Base-by-base conservation (phyloP, 495 filamentous ascomycete species). In the Oleoguttula mirabilis region DNA sequence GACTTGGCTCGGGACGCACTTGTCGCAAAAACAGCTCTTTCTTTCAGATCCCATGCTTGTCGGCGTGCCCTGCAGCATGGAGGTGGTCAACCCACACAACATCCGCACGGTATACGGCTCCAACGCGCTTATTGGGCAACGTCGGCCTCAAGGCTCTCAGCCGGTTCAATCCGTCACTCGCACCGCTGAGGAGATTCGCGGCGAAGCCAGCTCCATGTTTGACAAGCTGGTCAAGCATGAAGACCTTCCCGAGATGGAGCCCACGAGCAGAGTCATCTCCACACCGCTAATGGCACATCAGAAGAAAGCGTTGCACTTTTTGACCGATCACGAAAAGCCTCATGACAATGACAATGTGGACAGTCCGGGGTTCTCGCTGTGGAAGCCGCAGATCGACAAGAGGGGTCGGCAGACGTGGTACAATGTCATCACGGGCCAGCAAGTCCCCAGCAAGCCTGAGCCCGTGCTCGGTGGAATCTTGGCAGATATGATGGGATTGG, bases 401-500 rank as follows among this genome's bases (percentile, higher is more conserved):
- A 16, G 15, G 12, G 72, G 70, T 47, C 81, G 83, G 0, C 55
- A 65, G 21, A 71, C 62, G 34, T 62, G 62, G 5, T 95, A 80
- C 50, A 73, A 98, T 48, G 75, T 94, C 21, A 84, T 98, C 52
- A 95, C 83, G 33, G 80, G 77, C 3, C 68, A 78, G 7, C 65
- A 77, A 20, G 60, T 75, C 42, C 61, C 65, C 12, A 47, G 72
- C n/a, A 72, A 74, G 49, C 88, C 90, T 0, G 65, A 73, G 0
- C 75, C 86, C 44, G 70, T 75, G 0, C 65, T 79, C 0, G 90
- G 90, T 7, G 90, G 90, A n/a, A 81, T 98, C 22, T 66, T 98
- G 16, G 90, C 90, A 5, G 90, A 98, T 56, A 86, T 94, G 80
- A 98, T 98, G 90, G 90, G 90, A 27, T 64, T 98, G 12, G 90